phyloP scores from a whole-genome alignment of 2,329 filamentous ascomycete species.

The Pseudogymnoascus sp. region DNA sequence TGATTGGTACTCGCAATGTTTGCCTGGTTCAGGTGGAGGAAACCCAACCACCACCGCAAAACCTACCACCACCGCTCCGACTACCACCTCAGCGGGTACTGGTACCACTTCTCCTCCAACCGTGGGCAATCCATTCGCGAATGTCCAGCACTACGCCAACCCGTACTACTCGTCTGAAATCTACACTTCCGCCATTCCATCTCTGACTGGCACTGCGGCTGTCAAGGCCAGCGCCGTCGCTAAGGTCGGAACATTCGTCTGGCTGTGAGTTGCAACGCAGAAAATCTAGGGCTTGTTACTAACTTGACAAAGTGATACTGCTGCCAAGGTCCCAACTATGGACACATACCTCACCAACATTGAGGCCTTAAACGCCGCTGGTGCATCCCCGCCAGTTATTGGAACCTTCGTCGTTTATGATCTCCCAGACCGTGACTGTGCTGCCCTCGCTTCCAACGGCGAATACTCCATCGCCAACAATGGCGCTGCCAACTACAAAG shows the following conservation, averaged over 20 bases:
- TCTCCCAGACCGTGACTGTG: constrained; percentile 57
- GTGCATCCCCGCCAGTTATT: constrained; percentile 41
- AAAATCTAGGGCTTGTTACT: constrained; percentile 2
- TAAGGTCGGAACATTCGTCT: constrained; percentile 45
- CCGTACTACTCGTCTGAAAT: constrained; percentile 49
- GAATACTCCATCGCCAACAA: constrained; percentile 50
- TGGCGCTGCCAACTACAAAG: constrained; percentile 44
- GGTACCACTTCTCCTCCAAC: constrained; percentile 29
- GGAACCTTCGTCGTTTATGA: constrained; percentile 57
- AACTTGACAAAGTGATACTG: constrained; percentile 35
- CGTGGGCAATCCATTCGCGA: constrained; percentile 47
- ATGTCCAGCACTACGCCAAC: constrained; percentile 45
- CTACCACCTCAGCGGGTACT: constrained; percentile 16
- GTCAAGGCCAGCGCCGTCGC: constrained; percentile 45
- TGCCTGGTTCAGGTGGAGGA: constrained; percentile 21
- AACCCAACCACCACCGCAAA: not conserved
- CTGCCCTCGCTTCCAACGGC: constrained; percentile 57
- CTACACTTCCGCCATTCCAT: constrained; percentile 53
- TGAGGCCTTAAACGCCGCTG: constrained; percentile 40
- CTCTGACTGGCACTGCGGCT: constrained; percentile 49
- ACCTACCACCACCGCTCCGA: constrained; percentile 15
- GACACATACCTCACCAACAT: constrained; percentile 43
- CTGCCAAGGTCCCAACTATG: constrained; percentile 44
- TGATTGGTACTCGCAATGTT: constrained; percentile 28
- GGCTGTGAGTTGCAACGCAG: constrained; percentile 39